Evolutionary conservation across 2,329 filamentous ascomycete species (phyloP), one percentile per base, ranked within the genome.

Genomic region (Stagonosporopsis cucurbitacearum): DNA sequence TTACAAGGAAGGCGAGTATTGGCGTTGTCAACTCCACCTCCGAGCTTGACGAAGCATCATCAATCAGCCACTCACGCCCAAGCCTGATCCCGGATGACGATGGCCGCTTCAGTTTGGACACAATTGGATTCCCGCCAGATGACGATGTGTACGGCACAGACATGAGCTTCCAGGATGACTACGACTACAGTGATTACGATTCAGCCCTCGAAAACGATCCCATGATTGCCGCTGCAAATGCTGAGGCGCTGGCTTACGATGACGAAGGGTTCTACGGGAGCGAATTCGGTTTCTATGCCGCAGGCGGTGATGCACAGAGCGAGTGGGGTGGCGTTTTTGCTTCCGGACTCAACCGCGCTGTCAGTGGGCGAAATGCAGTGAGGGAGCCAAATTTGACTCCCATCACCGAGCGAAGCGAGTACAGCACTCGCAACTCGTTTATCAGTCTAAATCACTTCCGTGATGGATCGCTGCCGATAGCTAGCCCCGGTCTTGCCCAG

Each of bases 211-310:
- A 79, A 56, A 92, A 98, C 63, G 93, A 97, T 66, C 87, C 88
- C 28, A 95, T 98, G 65, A 96, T 99, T 57, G 94, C 93, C 0
- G 95, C 92, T 54, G 95, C 95, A 5, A 99, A 99, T 66, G 93
- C 94, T 0, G 93, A 95, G 72, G 95, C 90, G 1, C 81, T 99
- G 7, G 94, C 95, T 41, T 93, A 92, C 64, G 95, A 99, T 69
- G 88, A 88, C 6, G 94, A 97, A 61, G 94, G 92, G 0, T 96
- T 95, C 79, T 99, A 99, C 70, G 95, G 95, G 0, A 89, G 92
- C 64, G 95, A 99, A 73, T 99, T 99, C 70, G 93, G 92, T 0
- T 99, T 99, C 74, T 99, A 96, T 73, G 92, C 93, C 11, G 81
- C 80, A 19, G 77, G 78, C 51, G 79, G 79, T 35, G 77, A 80